Conservation (phyloP, 1,139 yeast genomes). For the Pichia sp. region DNA sequence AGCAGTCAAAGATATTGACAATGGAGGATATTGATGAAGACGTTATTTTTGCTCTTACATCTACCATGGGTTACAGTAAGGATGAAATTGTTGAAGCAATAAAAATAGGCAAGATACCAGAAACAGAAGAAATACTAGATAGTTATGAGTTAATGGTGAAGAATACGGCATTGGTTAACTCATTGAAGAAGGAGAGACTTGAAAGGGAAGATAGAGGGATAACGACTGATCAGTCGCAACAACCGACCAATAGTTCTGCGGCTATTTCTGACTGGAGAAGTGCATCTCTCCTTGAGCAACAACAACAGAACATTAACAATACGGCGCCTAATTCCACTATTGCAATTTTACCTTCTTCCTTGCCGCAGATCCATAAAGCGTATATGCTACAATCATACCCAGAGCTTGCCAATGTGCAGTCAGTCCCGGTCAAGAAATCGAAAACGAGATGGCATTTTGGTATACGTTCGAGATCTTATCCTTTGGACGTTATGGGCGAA, state of each 20-base stretch:
- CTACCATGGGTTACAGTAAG: constrained; percentile 88
- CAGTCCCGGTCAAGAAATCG: constrained; percentile 73
- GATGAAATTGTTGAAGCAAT: constrained; percentile 82
- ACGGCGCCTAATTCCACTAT: constrained; percentile 60
- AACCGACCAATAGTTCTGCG: constrained; percentile 2
- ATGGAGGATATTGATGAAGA: constrained; percentile 57
- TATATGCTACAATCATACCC: constrained; percentile 59
- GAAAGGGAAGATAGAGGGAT: constrained; percentile 4
- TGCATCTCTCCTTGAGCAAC: constrained; percentile 21
- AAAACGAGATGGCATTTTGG: constrained; percentile 99
- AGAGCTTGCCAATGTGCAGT: constrained; percentile 52
- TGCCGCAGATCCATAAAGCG: constrained; percentile 92
- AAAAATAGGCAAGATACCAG: constrained; percentile 30
- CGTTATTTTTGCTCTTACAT: constrained; percentile 67
- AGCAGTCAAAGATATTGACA: constrained; percentile 30
- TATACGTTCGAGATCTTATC: constrained; percentile 90
- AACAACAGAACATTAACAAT: constrained; percentile 13
- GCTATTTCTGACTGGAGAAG: constrained; percentile 21
- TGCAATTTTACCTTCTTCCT: constrained; percentile 86
- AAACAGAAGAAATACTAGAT: constrained; percentile 74
- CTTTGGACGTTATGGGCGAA: constrained; percentile 98
- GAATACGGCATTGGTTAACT: constrained; percentile 62
- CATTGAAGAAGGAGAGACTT: constrained; percentile 41
- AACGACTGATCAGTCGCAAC: constrained; percentile 1
- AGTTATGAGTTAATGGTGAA: constrained; percentile 87